A percentile compares a stretch with the other conserved stretches of the same genome.
These are phyloP conservation scores for Malus sieversii DNA, from an alignment of 306 rosid species.

Conservation along the genomic window DNA sequence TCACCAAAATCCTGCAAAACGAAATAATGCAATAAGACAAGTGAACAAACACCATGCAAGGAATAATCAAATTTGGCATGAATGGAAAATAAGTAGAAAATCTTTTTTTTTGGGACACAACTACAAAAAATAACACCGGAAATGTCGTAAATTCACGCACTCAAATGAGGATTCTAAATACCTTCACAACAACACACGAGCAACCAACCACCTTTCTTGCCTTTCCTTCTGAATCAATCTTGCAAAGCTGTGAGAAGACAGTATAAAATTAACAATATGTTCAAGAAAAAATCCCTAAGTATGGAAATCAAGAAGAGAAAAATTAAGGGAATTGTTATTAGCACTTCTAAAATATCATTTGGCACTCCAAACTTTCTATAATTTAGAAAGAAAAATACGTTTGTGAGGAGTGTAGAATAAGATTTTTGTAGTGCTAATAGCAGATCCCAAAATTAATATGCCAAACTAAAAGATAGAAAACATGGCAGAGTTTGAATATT, in stretches of 20 bases:
- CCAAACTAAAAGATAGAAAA: neutral
- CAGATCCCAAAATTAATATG: neutral
- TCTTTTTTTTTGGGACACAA: neutral
- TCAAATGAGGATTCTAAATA: conserved; percentile 8
- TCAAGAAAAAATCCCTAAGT: neutral
- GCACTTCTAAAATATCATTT: too few species aligned
- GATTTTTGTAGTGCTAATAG: too few species aligned
- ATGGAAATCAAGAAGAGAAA: neutral
- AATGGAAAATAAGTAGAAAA: too few species aligned
- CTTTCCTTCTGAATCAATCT: conserved; percentile 76
- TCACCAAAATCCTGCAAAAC: conserved; percentile 34
- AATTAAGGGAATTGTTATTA: too few species aligned
- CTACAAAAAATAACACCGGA: neutral
- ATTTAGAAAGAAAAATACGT: too few species aligned
- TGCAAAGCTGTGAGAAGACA: conserved; percentile 50
- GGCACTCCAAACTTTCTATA: too few species aligned
- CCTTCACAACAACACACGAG: conserved; percentile 78
- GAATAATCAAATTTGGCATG: neutral
- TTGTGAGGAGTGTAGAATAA: too few species aligned
- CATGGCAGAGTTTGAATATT: neutral
- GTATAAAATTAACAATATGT: neutral
- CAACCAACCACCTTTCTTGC: conserved; percentile 56
- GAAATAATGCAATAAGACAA: neutral
- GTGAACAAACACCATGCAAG: neutral
- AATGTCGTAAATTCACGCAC: neutral